Evolutionary conservation across 495 filamentous ascomycete species (phyloP), one percentile per base, ranked within the genome.

Genomic region (Neurospora sp.): DNA sequence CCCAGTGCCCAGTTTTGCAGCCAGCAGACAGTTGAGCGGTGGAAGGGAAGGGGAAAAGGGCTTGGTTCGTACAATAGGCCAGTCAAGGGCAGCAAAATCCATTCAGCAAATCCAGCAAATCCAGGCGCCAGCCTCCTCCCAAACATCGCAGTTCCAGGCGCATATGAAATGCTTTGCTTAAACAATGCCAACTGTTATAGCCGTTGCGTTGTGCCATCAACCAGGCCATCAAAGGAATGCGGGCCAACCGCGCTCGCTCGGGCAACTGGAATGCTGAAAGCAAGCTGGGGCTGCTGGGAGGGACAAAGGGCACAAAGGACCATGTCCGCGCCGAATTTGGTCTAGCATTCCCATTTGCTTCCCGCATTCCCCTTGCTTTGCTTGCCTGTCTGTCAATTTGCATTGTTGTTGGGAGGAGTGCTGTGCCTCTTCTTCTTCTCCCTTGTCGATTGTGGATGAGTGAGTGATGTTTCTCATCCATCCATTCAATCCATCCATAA

Each of bases 291-390:
- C 76, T 75, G 76, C 70, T 16, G 42, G 16, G 8, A 62, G 39
- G 39, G 39, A 80, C 80, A 84, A 83, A 84, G 83, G 83, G 16
- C 5, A 42, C 41, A 42, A 42, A 42, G 40, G 41, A 80, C 82
- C 80, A 81, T 84, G 82, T 80, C 76, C 77, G 12, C 49, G 76
- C 82, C 79, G 78, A 81, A 83, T 78, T 74, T 75, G 77, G 77
- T 54, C 73, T 70, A 77, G 77, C 70, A 70, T 76, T 75, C 78
- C 41, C 66, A 49, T 5, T 35, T 5, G 9, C 42, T 9, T 46
- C 42, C 42, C 40, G 40, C 40, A 49, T 49, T 74, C 27, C 38
- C 60, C 44, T 75, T 76, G 70, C 39, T 75, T 75, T 76, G 70
- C 42, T 74, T 71, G 44, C 37, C 72, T 69, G 39, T 44, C 37